These are phyloP conservation scores for Neurospora sp. DNA, from an alignment of 495 filamentous ascomycete genomes.

Conservation along the genomic window DNA sequence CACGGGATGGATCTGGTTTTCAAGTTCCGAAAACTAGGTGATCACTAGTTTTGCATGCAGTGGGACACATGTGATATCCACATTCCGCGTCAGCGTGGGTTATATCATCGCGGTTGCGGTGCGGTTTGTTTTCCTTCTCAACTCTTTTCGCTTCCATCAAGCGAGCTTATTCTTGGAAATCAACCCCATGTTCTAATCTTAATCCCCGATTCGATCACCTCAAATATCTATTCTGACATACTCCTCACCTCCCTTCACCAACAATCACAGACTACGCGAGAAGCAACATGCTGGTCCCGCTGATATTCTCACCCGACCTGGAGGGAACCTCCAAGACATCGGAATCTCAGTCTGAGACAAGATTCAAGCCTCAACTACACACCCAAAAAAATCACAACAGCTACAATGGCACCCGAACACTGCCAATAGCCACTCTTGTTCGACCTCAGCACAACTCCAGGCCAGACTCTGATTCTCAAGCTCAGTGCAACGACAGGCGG, in stretches of 20 bases:
- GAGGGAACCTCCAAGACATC: not conserved
- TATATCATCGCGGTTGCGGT: not conserved
- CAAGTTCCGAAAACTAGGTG: not conserved
- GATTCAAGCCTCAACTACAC: constrained; percentile 20
- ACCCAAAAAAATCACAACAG: constrained; percentile 19
- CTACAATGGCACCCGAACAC: constrained; percentile 18
- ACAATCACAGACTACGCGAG: not conserved
- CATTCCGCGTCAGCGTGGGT: not conserved
- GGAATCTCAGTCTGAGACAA: not conserved
- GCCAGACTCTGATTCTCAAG: not conserved
- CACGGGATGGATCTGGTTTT: not conserved
- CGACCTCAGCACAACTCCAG: not conserved
- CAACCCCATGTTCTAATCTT: not conserved
- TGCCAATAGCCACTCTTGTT: constrained; percentile 9
- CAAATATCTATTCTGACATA: not conserved
- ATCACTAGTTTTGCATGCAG: not conserved
- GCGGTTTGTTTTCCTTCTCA: not conserved
- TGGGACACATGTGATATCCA: not conserved
- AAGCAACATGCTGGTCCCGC: not conserved
- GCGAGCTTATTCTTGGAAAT: not conserved
- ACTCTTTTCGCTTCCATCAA: not conserved
- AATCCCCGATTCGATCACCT: not conserved
- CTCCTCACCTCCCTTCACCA: not conserved
- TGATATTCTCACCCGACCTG: not conserved
- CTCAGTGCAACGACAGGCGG: not conserved